Evolutionary conservation across 805 yeast species (phyloP).

Genomic region (Kazachstania taianensis): DNA sequence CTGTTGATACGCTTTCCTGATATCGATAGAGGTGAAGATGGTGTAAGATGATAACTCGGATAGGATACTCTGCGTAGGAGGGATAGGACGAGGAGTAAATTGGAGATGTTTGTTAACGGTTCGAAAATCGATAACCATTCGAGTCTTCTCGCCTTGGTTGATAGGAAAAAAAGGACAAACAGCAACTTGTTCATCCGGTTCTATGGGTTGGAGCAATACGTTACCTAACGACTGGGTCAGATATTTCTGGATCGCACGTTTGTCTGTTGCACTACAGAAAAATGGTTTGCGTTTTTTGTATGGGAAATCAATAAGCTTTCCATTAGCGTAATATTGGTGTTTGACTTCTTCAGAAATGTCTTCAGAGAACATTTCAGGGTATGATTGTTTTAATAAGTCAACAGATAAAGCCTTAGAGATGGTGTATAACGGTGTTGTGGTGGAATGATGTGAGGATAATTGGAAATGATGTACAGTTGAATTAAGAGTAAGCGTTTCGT

Average conservation of each 20-base stretch:
- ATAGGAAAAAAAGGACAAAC: slow-evolving; percentile 3
- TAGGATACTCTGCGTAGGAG: slow-evolving; percentile 3
- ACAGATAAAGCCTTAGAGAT: neutral
- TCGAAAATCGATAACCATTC: slow-evolving; percentile 5
- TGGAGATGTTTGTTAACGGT: slow-evolving; percentile 3
- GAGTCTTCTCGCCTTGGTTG: slow-evolving; percentile 1
- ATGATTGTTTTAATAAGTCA: neutral
- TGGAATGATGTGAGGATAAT: neutral
- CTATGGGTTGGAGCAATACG: slow-evolving; percentile 1
- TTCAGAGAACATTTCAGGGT: neutral
- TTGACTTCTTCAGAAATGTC: neutral
- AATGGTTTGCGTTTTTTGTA: slow-evolving; percentile 2
- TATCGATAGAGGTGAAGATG: slow-evolving; percentile 7
- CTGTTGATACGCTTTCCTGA: slow-evolving; percentile 7
- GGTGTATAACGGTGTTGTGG: neutral
- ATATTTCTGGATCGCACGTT: neutral
- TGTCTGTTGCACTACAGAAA: slow-evolving; percentile 1
- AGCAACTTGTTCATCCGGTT: slow-evolving; percentile 3
- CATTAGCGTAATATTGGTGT: neutral
- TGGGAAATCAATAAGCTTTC: neutral
- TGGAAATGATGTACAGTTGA: neutral
- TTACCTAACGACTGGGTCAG: slow-evolving; percentile 1
- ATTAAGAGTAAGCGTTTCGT: neutral
- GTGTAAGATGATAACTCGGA: slow-evolving; percentile 1
- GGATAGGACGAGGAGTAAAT: slow-evolving; percentile 5